Percentiles rank a stretch among this genome's conserved stretches.
phyloP scores from a whole-genome alignment of 169 alveolate genomes.

The Babesia bigemina region DNA sequence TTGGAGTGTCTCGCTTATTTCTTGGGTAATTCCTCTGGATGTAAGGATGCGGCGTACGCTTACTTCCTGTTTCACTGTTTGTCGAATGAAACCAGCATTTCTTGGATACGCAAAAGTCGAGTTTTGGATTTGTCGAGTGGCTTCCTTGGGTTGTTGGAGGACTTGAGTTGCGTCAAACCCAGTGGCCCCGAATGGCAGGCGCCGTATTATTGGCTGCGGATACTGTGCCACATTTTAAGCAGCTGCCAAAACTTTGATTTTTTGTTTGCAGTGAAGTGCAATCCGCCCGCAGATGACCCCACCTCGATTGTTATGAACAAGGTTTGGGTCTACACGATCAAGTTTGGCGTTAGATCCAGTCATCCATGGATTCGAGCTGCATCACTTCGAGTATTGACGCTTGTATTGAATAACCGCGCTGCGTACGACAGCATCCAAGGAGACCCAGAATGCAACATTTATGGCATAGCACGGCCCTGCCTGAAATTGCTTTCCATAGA shows the following conservation, averaged over 20 bases:
- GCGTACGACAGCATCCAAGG: slow-evolving; percentile 13
- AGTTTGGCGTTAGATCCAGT: slow-evolving; percentile 17
- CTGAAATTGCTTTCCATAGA: slow-evolving; percentile 39
- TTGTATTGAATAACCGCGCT: slow-evolving; percentile 3
- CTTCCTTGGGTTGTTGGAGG: slow-evolving; percentile 18
- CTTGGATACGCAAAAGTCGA: slow-evolving; percentile 33
- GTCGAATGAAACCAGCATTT: slow-evolving; percentile 28
- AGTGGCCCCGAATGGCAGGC: slow-evolving; percentile 29
- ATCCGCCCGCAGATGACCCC: not conserved
- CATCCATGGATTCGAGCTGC: slow-evolving; percentile 69
- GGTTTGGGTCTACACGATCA: slow-evolving; percentile 30
- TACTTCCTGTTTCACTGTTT: slow-evolving; percentile 46
- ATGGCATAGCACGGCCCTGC: slow-evolving; percentile 22
- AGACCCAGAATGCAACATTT: not conserved
- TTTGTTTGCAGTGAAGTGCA: not conserved
- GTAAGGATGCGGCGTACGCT: slow-evolving; percentile 42
- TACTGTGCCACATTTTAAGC: slow-evolving; percentile 34
- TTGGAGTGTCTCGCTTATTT: slow-evolving; percentile 58
- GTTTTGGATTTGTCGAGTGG: not conserved
- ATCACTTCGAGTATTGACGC: slow-evolving; percentile 39
- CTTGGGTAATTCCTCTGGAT: slow-evolving; percentile 16
- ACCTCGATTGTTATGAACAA: slow-evolving; percentile 8
- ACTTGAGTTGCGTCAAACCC: not conserved
- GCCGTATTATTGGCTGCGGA: slow-evolving; percentile 53
- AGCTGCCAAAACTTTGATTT: not conserved